Conservation (phyloP, 192 early-diverging fungal genomes). For the Coemansia sp. region DNA sequence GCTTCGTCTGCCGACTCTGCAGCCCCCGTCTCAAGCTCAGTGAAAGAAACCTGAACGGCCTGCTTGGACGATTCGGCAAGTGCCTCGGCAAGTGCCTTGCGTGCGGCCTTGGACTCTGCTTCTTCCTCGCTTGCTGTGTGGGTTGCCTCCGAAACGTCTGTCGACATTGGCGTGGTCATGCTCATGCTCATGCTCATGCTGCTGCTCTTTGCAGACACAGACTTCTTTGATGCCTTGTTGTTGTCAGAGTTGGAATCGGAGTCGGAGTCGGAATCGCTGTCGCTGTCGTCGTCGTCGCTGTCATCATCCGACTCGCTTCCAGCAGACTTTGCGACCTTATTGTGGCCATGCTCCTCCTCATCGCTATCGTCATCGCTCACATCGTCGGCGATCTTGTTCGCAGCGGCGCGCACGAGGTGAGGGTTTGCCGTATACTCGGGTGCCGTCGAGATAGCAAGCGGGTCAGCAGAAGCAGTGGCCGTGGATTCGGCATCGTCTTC, state of each 20-base stretch:
- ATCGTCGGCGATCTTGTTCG: slow-evolving; percentile 9
- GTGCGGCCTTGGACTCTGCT: slow-evolving; percentile 17
- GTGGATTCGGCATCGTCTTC: slow-evolving; percentile 3
- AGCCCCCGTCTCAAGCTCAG: slow-evolving; percentile 23
- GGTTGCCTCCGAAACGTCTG: slow-evolving; percentile 1
- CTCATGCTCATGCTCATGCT: neutral
- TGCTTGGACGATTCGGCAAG: slow-evolving; percentile 39
- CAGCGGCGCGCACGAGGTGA: slow-evolving; percentile 4
- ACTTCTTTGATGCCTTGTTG: neutral
- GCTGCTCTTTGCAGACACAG: neutral
- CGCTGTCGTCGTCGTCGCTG: slow-evolving; percentile 7
- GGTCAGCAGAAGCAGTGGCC: neutral
- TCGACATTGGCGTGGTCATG: neutral
- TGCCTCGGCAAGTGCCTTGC: slow-evolving; percentile 38
- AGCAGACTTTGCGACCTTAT: slow-evolving; percentile 4
- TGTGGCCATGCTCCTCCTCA: slow-evolving; percentile 8
- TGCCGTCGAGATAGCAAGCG: neutral
- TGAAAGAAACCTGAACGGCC: slow-evolving; percentile 14
- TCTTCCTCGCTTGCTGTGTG: slow-evolving; percentile 13
- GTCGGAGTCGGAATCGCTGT: slow-evolving; percentile 15
- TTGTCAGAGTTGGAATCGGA: slow-evolving; percentile 31
- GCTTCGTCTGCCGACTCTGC: neutral
- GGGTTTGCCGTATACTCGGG: neutral
- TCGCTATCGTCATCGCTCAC: slow-evolving; percentile 1
- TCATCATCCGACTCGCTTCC: slow-evolving; percentile 13